A percentile compares a stretch with the other conserved stretches of the same genome.
phyloP scores from a whole-genome alignment of 352 stramenopile genomes.

The Phytophthora macrochlamydospora region DNA sequence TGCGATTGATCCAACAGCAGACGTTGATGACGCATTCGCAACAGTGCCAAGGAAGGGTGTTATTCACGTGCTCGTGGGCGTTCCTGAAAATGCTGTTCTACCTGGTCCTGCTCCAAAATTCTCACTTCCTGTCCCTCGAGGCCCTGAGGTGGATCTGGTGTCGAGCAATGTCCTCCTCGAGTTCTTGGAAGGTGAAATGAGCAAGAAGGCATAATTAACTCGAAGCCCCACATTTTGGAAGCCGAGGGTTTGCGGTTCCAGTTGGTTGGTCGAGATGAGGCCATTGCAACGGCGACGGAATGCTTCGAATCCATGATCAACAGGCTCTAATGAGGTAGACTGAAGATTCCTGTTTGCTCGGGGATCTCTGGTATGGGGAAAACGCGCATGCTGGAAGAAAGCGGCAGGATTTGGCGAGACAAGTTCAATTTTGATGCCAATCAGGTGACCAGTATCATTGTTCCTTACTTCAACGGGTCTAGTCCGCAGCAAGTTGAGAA shows the following conservation, averaged over 20 bases:
- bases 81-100: conserved; percentile 4
- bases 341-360: conserved; percentile 25
- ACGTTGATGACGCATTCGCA: not conserved
- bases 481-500: conserved; percentile 17
- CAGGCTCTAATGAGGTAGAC: not conserved
- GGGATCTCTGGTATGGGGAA: not conserved
- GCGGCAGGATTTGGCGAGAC: conserved; percentile 21
- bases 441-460: conserved; percentile 22
- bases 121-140: conserved; percentile 12
- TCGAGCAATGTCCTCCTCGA: not conserved
- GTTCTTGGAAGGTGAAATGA: conserved; percentile 12
- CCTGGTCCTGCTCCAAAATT: not conserved
- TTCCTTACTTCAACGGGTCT: conserved; percentile 21
- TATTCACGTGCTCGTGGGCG: conserved; percentile 23
- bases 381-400: conserved; percentile 29
- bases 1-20: not conserved
- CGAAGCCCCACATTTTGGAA: conserved; percentile 8
- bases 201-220: conserved; percentile 8
- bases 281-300: conserved; percentile 4
- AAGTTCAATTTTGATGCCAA: conserved; percentile 14
- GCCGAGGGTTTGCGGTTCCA: conserved; percentile 16
- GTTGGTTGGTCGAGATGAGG: conserved; percentile 16
- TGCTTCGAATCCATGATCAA: conserved; percentile 16
- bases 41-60: not conserved
- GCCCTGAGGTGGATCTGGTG: conserved; percentile 21